A percentile compares a stretch with the other conserved stretches of the same genome.
Conservation (phyloP, 495 filamentous ascomycete genomes). For the Penicillium coffeae region DNA sequence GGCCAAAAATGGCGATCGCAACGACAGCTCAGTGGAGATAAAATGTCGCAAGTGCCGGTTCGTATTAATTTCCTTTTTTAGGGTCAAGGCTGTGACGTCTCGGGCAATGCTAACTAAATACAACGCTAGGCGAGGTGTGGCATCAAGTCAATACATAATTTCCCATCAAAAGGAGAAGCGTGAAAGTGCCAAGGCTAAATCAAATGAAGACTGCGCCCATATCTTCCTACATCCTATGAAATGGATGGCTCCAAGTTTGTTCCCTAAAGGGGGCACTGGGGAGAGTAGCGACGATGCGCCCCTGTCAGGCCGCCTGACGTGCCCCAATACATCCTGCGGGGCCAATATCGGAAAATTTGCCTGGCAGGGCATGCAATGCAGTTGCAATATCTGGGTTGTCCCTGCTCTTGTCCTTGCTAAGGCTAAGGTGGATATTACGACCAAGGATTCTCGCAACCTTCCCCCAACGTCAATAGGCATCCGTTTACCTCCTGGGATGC, state of each 20-base stretch:
- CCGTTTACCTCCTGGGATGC: slow-evolving; percentile 42
- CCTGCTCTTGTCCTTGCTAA: slow-evolving; percentile 85
- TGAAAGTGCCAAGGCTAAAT: slow-evolving; percentile 4
- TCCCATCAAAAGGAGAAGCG: slow-evolving; percentile 42
- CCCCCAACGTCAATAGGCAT: slow-evolving; percentile 29
- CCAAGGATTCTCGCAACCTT: slow-evolving; percentile 19
- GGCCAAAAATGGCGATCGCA: slow-evolving; percentile 17
- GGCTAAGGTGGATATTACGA: slow-evolving; percentile 67
- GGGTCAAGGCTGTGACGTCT: background rate
- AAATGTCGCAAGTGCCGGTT: slow-evolving; percentile 64
- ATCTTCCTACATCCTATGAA: slow-evolving; percentile 85
- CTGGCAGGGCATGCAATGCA: slow-evolving; percentile 94
- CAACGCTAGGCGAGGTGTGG: slow-evolving; percentile 52
- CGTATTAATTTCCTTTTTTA: slow-evolving; percentile 14
- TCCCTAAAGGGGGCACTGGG: slow-evolving; percentile 18
- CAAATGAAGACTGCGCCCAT: slow-evolving; percentile 60
- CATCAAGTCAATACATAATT: slow-evolving; percentile 59
- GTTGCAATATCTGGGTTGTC: slow-evolving; percentile 82
- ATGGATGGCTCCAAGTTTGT: slow-evolving; percentile 85
- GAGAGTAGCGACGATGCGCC: slow-evolving; percentile 2
- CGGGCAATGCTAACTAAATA: background rate
- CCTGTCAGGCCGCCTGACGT: slow-evolving; percentile 5
- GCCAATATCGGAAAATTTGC: slow-evolving; percentile 85
- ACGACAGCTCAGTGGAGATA: slow-evolving; percentile 36
- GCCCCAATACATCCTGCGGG: slow-evolving; percentile 4